phyloP scores from a whole-genome alignment of 1,139 yeast species.

The Meyerozyma elateridarum region DNA sequence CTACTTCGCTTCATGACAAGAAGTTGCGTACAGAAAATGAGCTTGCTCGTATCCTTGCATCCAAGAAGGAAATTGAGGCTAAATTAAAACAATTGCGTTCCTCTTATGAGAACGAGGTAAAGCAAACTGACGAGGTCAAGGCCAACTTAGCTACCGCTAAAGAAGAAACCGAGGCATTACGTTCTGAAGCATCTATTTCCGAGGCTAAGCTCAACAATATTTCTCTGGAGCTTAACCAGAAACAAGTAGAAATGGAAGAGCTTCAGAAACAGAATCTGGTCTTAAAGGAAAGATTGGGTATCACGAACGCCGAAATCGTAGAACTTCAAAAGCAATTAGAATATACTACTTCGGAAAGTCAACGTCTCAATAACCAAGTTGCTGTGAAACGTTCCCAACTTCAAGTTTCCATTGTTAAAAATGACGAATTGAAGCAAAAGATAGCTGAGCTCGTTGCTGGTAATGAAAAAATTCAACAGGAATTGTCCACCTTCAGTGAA shows the following conservation, averaged over 20 bases:
- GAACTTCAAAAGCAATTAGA: slow-evolving; percentile 56
- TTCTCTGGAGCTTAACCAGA: slow-evolving; percentile 59
- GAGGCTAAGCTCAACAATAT: slow-evolving; percentile 79
- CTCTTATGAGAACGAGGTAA: slow-evolving; percentile 75
- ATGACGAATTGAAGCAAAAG: slow-evolving; percentile 36
- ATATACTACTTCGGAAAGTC: slow-evolving; percentile 46
- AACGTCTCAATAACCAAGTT: slow-evolving; percentile 57
- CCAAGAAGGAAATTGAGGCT: slow-evolving; percentile 67
- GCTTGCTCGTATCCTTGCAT: slow-evolving; percentile 54
- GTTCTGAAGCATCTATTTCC: slow-evolving; percentile 71
- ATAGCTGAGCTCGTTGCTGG: slow-evolving; percentile 25
- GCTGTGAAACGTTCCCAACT: slow-evolving; percentile 69
- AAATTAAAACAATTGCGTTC: slow-evolving; percentile 63
- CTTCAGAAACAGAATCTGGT: slow-evolving; percentile 63
- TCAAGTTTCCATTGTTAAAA: slow-evolving; percentile 55
- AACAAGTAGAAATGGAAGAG: slow-evolving; percentile 55
- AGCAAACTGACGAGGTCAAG: slow-evolving; percentile 70
- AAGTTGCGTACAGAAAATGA: slow-evolving; percentile 76
- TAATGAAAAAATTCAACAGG: slow-evolving; percentile 18
- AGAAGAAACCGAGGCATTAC: slow-evolving; percentile 66
- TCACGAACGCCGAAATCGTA: slow-evolving; percentile 60
- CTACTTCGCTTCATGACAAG: slow-evolving; percentile 64
- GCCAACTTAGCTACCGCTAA: slow-evolving; percentile 51
- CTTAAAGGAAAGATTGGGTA: slow-evolving; percentile 64
- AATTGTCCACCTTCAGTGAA: slow-evolving; percentile 12